Percentiles rank a stretch among this genome's conserved stretches.
Evolutionary conservation across 2,329 filamentous ascomycete species (phyloP).

Genomic region (Aspergillus fumigatus): DNA sequence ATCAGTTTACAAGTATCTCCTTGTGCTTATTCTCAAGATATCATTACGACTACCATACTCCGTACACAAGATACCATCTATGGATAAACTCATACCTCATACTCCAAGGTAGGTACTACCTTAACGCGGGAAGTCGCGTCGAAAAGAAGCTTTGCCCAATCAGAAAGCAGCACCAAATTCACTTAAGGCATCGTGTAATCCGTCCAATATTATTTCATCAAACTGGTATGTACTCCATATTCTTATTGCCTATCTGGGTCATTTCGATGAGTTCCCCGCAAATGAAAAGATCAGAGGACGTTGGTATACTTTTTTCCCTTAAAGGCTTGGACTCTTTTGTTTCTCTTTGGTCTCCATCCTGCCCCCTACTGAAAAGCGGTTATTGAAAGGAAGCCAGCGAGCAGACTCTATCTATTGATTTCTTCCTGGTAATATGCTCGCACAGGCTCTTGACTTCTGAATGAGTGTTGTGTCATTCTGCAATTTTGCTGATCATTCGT

Average conservation of each 20-base stretch:
- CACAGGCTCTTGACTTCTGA: not conserved
- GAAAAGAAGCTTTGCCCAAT: not conserved
- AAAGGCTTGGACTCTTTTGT: not conserved
- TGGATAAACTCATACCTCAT: not conserved
- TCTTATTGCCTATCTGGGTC: not conserved
- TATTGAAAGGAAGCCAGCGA: not conserved
- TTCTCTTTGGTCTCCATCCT: not conserved
- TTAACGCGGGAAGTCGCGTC: not conserved
- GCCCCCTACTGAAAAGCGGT: not conserved
- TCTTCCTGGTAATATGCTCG: not conserved
- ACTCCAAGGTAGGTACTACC: not conserved
- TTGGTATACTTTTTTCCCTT: not conserved
- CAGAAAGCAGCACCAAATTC: not conserved
- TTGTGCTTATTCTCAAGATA: not conserved
- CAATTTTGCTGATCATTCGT: not conserved
- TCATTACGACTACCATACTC: not conserved
- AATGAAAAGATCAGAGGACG: not conserved
- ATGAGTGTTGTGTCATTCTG: not conserved
- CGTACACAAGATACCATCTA: not conserved
- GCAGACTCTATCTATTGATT: not conserved
- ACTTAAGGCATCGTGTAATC: not conserved
- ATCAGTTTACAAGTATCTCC: not conserved
- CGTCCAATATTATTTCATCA: not conserved
- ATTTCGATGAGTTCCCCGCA: not conserved
- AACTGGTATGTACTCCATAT: not conserved